phyloP scores from a whole-genome alignment of 83 land plant species.

The Thuja plicata region DNA sequence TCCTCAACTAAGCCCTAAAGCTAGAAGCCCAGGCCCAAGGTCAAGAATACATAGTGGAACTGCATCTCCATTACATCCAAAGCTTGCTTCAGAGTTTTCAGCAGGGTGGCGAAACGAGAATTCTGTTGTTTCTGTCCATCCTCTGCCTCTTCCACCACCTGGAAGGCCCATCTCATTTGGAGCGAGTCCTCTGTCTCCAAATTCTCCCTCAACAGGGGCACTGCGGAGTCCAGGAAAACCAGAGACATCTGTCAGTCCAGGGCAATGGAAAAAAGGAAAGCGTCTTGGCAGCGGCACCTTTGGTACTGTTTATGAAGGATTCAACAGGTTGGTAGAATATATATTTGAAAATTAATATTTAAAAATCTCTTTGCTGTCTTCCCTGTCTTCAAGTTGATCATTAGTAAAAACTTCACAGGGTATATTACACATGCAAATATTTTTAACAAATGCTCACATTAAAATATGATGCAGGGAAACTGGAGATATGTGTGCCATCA shows the following conservation, averaged over 20 bases:
- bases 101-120: constrained; percentile 20
- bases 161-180: constrained; percentile 15
- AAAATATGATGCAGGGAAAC: constrained; percentile 45
- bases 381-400: neutral
- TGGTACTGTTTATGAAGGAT: constrained; percentile 77
- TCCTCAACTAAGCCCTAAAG: constrained; percentile 29
- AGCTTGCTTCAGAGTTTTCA: constrained; percentile 23
- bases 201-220: constrained; percentile 25
- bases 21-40: constrained; percentile 22
- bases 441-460: neutral
- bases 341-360: neutral
- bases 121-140: constrained; percentile 40
- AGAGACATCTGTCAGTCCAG: constrained; percentile 28
- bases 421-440: neutral
- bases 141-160: constrained; percentile 66
- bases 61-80: constrained; percentile 37
- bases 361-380: neutral
- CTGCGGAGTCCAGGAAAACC: constrained; percentile 22
- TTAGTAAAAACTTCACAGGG: neutral
- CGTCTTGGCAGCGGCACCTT: constrained; percentile 83
- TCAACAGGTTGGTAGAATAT: constrained; percentile 43
- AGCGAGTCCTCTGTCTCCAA: constrained; percentile 5
- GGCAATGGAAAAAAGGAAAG: constrained; percentile 69
- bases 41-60: constrained; percentile 30
- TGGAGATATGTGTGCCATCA: constrained; percentile 81